A percentile compares a stretch with the other conserved stretches of the same genome.
Conservation (phyloP, 1,284 basidiomycete genomes). For the Ustilago xerochloae region DNA sequence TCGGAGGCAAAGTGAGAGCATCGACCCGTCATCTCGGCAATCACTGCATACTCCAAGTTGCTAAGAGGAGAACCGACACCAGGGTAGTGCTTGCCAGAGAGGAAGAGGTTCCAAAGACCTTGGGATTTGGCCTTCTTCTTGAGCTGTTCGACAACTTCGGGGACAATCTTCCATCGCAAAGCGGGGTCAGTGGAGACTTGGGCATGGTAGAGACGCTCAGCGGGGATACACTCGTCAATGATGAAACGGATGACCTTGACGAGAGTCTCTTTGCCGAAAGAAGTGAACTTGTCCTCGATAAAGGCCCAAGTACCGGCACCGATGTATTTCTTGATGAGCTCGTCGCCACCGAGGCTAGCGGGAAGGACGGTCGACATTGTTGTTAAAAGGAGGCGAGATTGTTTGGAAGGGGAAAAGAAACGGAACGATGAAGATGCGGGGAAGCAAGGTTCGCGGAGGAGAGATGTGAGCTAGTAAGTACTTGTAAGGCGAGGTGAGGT, state of each 20-base stretch:
- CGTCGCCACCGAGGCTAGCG: conserved; percentile 42
- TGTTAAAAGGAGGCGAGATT: no score
- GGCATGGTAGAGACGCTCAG: conserved; percentile 79
- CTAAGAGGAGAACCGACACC: conserved; percentile 81
- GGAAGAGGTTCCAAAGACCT: conserved; percentile 96
- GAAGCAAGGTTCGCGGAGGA: not conserved
- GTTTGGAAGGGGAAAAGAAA: not conserved
- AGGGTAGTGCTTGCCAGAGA: conserved; percentile 92
- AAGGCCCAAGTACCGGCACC: conserved; percentile 66
- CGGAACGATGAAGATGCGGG: not conserved
- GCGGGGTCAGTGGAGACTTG: conserved; percentile 83
- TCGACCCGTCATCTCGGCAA: conserved; percentile 93
- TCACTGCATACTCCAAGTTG: conserved; percentile 96
- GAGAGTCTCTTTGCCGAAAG: conserved; percentile 85
- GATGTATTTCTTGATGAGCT: conserved; percentile 57
- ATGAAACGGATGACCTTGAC: conserved; percentile 85
- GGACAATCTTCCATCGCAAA: conserved; percentile 84
- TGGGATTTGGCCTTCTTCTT: conserved; percentile 86
- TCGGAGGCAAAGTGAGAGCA: conserved; percentile 84
- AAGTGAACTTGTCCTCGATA: conserved; percentile 74
- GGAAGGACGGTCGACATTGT: conserved; percentile 39
- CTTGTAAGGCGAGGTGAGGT: not conserved
- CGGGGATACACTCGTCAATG: conserved; percentile 86
- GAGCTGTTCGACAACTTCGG: conserved; percentile 83
- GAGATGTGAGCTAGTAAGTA: not conserved